phyloP scores from a whole-genome alignment of 495 filamentous ascomycete species.

The Penicillium arizonense region DNA sequence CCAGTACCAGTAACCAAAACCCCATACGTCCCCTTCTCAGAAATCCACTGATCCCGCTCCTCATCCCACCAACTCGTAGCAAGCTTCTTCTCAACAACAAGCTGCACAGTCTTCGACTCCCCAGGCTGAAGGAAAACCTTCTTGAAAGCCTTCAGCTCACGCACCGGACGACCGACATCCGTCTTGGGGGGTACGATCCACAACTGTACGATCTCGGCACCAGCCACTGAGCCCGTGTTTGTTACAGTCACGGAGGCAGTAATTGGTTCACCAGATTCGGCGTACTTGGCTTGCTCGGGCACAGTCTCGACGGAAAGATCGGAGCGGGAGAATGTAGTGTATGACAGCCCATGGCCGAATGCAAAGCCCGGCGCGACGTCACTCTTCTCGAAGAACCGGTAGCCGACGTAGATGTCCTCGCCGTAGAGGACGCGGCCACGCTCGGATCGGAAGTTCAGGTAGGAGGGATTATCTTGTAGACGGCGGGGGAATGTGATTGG shows the following conservation, averaged over 20 bases:
- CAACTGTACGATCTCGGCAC: slow-evolving; percentile 77
- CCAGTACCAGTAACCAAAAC: slow-evolving; percentile 61
- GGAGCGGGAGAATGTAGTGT: slow-evolving; percentile 72
- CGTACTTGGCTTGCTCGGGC: slow-evolving; percentile 27
- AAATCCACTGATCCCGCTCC: slow-evolving; percentile 65
- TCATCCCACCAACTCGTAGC: slow-evolving; percentile 83
- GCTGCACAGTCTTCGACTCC: slow-evolving; percentile 64
- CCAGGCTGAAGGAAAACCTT: slow-evolving; percentile 71
- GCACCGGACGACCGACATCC: slow-evolving; percentile 63
- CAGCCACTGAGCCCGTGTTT: slow-evolving; percentile 63
- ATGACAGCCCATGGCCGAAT: slow-evolving; percentile 83
- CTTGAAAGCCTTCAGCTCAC: slow-evolving; percentile 77
- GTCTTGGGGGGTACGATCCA: slow-evolving; percentile 62
- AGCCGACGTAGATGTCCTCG: slow-evolving; percentile 80
- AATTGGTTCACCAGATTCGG: slow-evolving; percentile 46
- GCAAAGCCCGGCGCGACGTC: slow-evolving; percentile 65
- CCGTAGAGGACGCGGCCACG: slow-evolving; percentile 73
- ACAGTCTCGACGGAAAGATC: slow-evolving; percentile 49
- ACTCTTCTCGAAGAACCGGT: slow-evolving; percentile 77
- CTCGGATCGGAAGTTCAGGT: slow-evolving; percentile 77
- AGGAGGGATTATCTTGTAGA: slow-evolving; percentile 72
- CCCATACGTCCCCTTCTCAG: slow-evolving; percentile 71
- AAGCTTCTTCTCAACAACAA: slow-evolving; percentile 67
- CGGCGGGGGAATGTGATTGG: slow-evolving; percentile 63
- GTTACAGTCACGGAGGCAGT: slow-evolving; percentile 62